Conservation (phyloP, 352 stramenopile genomes). For the Globisporangium canariense region DNA sequence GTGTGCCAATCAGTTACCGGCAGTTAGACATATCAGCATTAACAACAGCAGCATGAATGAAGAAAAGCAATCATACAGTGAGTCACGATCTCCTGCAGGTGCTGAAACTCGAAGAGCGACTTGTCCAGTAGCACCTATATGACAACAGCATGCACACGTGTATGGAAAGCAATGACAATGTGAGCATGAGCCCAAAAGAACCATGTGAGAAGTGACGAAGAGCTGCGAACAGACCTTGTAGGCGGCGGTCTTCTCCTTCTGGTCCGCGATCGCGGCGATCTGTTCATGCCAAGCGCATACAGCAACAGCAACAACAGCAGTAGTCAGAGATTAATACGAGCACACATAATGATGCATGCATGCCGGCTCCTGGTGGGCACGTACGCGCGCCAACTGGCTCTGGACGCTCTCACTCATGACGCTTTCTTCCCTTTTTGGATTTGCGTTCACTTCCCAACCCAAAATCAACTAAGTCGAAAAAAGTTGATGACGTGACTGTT, state of each 20-base stretch:
- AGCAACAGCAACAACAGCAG: neutral
- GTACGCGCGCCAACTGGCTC: conserved; percentile 44
- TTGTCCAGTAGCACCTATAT: conserved; percentile 46
- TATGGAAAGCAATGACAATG: neutral
- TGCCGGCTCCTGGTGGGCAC: conserved; percentile 14
- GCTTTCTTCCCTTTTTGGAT: conserved; percentile 15
- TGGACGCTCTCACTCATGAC: conserved; percentile 27
- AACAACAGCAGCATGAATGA: neutral
- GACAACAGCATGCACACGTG: neutral
- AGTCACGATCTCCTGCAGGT: conserved; percentile 59
- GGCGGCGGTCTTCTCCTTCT: conserved; percentile 68
- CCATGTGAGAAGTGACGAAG: neutral
- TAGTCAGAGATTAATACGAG: neutral
- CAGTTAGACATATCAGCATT: conserved; percentile 2
- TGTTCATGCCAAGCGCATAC: conserved; percentile 17
- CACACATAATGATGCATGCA: neutral
- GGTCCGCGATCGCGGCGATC: conserved; percentile 64
- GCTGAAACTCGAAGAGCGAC: conserved; percentile 34
- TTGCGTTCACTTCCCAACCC: conserved; percentile 7
- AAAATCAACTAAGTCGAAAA: neutral
- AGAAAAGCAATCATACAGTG: conserved; percentile 37
- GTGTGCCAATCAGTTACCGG: too few species aligned
- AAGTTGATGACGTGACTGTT: neutral
- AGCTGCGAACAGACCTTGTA: conserved; percentile 54
- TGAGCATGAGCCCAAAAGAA: neutral